phyloP scores from a whole-genome alignment of 164 flowering plant species.

The Tetracentron sinense region DNA sequence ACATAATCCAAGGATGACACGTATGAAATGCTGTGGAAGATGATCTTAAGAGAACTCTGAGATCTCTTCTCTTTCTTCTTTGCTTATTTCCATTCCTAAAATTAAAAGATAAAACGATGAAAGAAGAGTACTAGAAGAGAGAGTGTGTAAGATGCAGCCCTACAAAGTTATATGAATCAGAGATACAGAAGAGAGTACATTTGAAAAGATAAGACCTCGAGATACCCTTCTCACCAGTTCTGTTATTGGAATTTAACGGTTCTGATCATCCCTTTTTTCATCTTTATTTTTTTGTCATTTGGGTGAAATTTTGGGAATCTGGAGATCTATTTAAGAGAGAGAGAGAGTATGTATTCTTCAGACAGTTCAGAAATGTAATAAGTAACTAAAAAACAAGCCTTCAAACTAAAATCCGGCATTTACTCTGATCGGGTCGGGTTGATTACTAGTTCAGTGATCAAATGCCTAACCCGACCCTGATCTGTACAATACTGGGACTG shows the following conservation, averaged over 20 bases:
- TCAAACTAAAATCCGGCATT: too few species aligned
- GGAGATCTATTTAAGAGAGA: neutral
- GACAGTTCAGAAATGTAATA: too few species aligned
- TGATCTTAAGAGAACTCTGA: neutral
- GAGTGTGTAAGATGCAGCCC: neutral
- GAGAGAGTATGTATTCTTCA: too few species aligned
- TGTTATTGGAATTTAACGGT: neutral
- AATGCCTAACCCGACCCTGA: too few species aligned
- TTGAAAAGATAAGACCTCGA: neutral
- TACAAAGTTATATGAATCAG: neutral
- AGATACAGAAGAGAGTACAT: neutral
- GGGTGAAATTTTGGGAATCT: neutral
- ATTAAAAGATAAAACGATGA: too few species aligned
- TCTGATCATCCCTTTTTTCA: neutral
- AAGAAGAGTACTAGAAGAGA: too few species aligned
- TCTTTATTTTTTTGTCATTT: conserved; percentile 1
- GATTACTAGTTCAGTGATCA: too few species aligned
- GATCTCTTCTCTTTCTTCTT: neutral
- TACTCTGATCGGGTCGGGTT: too few species aligned
- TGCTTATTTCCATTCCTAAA: neutral
- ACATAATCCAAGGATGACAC: too few species aligned
- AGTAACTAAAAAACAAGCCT: too few species aligned
- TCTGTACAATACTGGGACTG: too few species aligned
- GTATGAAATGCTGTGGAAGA: neutral
- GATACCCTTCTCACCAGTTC: neutral